Evolutionary conservation across 2,329 filamentous ascomycete species (phyloP).

Genomic region (Clarireedia monteithiana): DNA sequence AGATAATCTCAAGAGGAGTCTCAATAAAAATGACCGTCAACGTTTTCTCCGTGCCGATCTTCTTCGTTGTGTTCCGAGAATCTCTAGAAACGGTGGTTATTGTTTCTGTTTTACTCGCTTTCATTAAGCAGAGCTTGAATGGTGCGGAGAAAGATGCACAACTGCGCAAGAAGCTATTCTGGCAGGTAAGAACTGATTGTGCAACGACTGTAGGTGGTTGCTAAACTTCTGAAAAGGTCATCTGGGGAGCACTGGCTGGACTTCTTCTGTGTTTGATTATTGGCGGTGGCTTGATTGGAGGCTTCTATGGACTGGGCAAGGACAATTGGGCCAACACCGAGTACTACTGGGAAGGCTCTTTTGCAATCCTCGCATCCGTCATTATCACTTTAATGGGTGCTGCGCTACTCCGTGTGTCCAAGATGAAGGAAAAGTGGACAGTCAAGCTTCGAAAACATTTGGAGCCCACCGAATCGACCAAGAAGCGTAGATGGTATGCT

Average conservation of each 20-base stretch:
- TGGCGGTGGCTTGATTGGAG: slow-evolving; percentile 53
- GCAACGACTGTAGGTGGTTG: not conserved
- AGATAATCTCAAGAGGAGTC: not conserved
- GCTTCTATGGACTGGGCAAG: slow-evolving; percentile 56
- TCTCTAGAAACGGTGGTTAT: slow-evolving; percentile 77
- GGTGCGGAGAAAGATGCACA: slow-evolving; percentile 52
- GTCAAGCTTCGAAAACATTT: slow-evolving; percentile 68
- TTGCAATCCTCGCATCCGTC: slow-evolving; percentile 64
- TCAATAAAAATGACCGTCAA: slow-evolving; percentile 47
- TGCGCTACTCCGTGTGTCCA: slow-evolving; percentile 71
- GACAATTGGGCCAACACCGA: slow-evolving; percentile 62
- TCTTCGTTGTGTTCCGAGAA: slow-evolving; percentile 88
- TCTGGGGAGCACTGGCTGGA: slow-evolving; percentile 46
- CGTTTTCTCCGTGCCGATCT: slow-evolving; percentile 72
- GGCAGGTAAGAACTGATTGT: slow-evolving; percentile 36
- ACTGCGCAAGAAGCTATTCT: slow-evolving; percentile 60
- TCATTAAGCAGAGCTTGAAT: slow-evolving; percentile 71
- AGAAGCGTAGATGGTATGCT: slow-evolving; percentile 17
- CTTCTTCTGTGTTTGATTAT: slow-evolving; percentile 50
- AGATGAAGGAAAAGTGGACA: slow-evolving; percentile 83
- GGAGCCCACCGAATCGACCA: slow-evolving; percentile 34
- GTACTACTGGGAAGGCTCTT: slow-evolving; percentile 74
- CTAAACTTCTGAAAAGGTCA: slow-evolving; percentile 38
- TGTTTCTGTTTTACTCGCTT: slow-evolving; percentile 77
- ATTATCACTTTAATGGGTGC: slow-evolving; percentile 80